Base-by-base conservation (phyloP, 2,329 filamentous ascomycete species). In the Sporothrix schenckii region DNA sequence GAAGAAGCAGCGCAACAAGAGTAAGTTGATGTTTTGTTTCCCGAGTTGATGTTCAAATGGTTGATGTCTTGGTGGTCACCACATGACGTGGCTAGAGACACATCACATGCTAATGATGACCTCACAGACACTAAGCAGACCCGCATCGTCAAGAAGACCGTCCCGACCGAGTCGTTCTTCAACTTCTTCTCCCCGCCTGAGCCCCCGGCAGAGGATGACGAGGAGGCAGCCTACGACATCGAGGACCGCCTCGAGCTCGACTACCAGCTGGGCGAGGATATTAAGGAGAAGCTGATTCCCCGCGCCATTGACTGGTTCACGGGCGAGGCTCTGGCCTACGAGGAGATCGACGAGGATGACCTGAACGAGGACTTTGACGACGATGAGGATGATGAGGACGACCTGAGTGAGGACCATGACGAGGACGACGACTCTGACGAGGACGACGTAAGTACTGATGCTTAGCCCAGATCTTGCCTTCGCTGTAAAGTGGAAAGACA, bases 1-100 rank as follows among this genome's bases (percentile, higher is more conserved):
- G 87, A 99, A 99, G 89, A 99, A 99, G 87, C 95, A 99, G 85
- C 89, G 95, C 74, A 99, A 99, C 85, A 99, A 98, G 89, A 98
- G 95, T 99, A 86, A 84, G 85, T 68, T 7, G 5, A 16, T 44
- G 14, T 4, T 34, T 16, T 16, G 1, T 16, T 11, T 11, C 41
- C 41, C 9, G 9, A 84, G 85, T 66, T 7, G 5, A n/a, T 7
- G 7, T 21, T 50, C 49, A 9, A 16, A 49, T 16, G 13, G 1
- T 49, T 19, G 14, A 14, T 47, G 3, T 47, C 34, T 47, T 47
- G 47, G 47, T 5, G 9, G 24, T 0, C 24, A 21, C 21, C 19
- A 61, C 44, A 14, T 56, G n/a, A n/a, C 49, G 68, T 21, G 10
- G 27, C 14, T n/a, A 4, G 34, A 56, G 39, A 49, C 13, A 21